These are phyloP conservation scores for Blastobotrys niveus DNA, from an alignment of 1,139 yeast species.

Conservation along the genomic window DNA sequence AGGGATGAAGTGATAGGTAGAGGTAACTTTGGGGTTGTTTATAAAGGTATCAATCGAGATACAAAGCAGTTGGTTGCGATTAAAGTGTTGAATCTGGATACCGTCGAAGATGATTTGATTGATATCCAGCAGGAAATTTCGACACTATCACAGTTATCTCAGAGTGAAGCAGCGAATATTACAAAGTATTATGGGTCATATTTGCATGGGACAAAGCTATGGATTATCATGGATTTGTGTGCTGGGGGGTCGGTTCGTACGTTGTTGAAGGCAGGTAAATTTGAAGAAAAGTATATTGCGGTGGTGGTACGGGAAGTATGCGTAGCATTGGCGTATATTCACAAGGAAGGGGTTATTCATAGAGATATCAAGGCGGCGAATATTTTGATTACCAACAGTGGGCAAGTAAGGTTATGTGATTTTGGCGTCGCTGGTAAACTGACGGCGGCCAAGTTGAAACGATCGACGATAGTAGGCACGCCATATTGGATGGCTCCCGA, in stretches of 20 bases:
- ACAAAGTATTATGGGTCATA: constrained; percentile 90
- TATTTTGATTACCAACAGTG: constrained; percentile 81
- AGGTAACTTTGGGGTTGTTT: constrained; percentile 96
- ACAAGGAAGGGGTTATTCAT: constrained; percentile 85
- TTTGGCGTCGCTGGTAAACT: constrained; percentile 97
- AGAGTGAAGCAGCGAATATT: constrained; percentile 68
- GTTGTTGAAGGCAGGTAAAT: constrained; percentile 75
- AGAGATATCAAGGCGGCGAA: constrained; percentile 96
- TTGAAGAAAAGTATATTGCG: constrained; percentile 79
- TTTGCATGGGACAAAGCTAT: constrained; percentile 76
- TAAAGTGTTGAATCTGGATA: constrained; percentile 85
- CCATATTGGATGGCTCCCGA: constrained; percentile 99
- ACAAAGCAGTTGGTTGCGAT: constrained; percentile 83
- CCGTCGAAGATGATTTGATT: constrained; percentile 87
- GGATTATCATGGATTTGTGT: constrained; percentile 98
- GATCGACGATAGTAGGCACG: constrained; percentile 97
- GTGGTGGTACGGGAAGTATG: constrained; percentile 77
- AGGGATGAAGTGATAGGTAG: constrained; percentile 90
- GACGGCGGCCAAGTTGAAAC: constrained; percentile 65
- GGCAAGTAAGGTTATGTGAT: constrained; percentile 87
- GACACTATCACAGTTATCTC: constrained; percentile 73
- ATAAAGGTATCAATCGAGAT: constrained; percentile 60
- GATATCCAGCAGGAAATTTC: constrained; percentile 94
- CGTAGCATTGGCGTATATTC: constrained; percentile 74
- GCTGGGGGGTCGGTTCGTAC: constrained; percentile 96